A percentile compares a stretch with the other conserved stretches of the same genome.
Conservation (phyloP, 192 early-diverging fungal genomes). For the Lobosporangium transversale region DNA sequence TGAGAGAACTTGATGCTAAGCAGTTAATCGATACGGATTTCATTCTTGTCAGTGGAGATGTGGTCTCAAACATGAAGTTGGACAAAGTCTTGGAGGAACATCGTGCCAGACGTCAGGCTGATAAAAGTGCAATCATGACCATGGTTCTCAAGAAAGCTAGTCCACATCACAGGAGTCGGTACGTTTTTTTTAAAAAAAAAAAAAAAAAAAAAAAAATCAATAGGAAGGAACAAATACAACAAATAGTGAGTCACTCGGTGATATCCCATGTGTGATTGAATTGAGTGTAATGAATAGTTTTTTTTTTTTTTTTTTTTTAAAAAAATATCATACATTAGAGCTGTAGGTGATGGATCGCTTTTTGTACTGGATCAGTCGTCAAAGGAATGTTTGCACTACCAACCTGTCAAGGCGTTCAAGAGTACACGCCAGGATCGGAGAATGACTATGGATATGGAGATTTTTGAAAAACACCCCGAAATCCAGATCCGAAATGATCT, state of each 20-base stretch:
- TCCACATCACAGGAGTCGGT: conserved; percentile 51
- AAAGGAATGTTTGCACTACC: conserved; percentile 85
- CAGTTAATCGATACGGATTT: conserved; percentile 88
- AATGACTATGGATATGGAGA: conserved; percentile 67
- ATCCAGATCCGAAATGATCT: conserved; percentile 90
- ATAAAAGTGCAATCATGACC: conserved; percentile 94
- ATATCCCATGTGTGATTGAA: too few relatives aligned
- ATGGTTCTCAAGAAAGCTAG: conserved; percentile 86
- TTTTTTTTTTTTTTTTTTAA: neutral
- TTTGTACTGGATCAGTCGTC: conserved; percentile 85
- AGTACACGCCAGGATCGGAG: conserved; percentile 55
- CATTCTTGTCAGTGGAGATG: conserved; percentile 90
- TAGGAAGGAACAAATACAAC: too few relatives aligned
- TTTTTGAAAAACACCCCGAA: conserved; percentile 71
- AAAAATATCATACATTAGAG: too few relatives aligned
- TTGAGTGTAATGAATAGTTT: too few relatives aligned
- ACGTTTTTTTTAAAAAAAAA: conserved; percentile 18
- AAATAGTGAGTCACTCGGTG: too few relatives aligned
- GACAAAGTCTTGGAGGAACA: conserved; percentile 83
- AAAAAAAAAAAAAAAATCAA: too few relatives aligned
- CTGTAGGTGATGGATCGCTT: conserved; percentile 77
- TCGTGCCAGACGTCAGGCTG: conserved; percentile 71
- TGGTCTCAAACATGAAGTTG: conserved; percentile 91
- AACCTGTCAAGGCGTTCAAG: conserved; percentile 71
- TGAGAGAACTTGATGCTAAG: conserved; percentile 88